Evolutionary conservation across 1,139 yeast genomes (phyloP).

Genomic region (Protomyces gravidus): DNA sequence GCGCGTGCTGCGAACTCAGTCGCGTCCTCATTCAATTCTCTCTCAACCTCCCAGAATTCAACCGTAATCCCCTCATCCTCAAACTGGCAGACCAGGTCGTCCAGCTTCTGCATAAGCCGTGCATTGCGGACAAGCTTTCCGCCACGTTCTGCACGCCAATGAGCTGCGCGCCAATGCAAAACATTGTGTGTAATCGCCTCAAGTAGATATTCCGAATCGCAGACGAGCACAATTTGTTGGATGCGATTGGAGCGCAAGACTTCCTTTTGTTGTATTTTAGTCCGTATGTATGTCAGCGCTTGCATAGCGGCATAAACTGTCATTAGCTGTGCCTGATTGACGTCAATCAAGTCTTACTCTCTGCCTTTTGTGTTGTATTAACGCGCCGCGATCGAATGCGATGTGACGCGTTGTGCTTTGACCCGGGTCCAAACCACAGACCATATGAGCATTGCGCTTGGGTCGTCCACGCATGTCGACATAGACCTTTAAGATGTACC

Average conservation of each 20-base stretch:
- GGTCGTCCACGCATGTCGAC: not conserved
- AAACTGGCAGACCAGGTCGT: not conserved
- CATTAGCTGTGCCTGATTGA: not conserved
- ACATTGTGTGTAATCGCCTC: not conserved
- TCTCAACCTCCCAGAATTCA: not conserved
- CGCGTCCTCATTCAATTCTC: not conserved
- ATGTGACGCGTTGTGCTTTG: not conserved
- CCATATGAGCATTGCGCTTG: not conserved
- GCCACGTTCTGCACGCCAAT: not conserved
- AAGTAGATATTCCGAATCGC: not conserved
- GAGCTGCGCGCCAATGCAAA: not conserved
- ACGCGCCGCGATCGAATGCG: not conserved
- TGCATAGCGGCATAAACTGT: not conserved
- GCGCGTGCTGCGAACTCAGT: not conserved
- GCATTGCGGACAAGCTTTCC: not conserved
- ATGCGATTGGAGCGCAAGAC: not conserved
- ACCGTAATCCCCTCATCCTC: not conserved
- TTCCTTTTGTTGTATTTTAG: not conserved
- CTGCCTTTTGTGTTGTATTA: constrained; percentile 1
- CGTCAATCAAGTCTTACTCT: not conserved
- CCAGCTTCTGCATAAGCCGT: not conserved
- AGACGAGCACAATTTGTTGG: not conserved
- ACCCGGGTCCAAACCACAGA: not conserved
- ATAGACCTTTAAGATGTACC: not conserved
- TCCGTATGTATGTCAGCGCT: not conserved